A percentile compares a stretch with the other conserved stretches of the same genome.
These are phyloP conservation scores for Steccherinum ochraceum DNA, from an alignment of 768 basidiomycete species.

Conservation along the genomic window DNA sequence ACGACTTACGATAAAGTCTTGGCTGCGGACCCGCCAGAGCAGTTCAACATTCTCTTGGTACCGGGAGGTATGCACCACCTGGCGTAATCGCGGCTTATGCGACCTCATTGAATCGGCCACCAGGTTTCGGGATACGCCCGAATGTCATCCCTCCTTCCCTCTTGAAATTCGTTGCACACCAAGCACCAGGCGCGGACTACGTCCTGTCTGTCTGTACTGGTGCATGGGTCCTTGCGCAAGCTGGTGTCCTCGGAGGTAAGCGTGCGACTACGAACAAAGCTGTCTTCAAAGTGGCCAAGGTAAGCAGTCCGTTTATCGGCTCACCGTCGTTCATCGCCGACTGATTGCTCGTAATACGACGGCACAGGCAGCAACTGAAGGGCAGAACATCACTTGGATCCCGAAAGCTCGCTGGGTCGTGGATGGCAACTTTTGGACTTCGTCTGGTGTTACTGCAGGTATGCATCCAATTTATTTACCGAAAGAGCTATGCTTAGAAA, in stretches of 20 bases:
- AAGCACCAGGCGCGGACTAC: constrained; percentile 19
- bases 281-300: constrained; percentile 19
- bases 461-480: neutral
- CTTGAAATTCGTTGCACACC: constrained; percentile 1
- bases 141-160: neutral
- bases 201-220: constrained; percentile 31
- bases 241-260: constrained; percentile 29
- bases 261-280: constrained; percentile 32
- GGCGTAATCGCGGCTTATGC: neutral
- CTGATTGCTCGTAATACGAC: neutral
- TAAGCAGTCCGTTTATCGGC: constrained; percentile 7
- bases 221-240: constrained; percentile 24
- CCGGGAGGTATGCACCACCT: constrained; percentile 8
- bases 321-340: neutral
- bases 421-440: constrained; percentile 34
- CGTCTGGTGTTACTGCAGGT: constrained; percentile 31
- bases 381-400: constrained; percentile 25
- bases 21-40: constrained; percentile 1
- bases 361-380: constrained; percentile 19
- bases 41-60: constrained; percentile 11
- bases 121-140: constrained; percentile 4
- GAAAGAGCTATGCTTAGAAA: neutral
- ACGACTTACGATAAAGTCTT: constrained; percentile 8
- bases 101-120: neutral
- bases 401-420: constrained; percentile 31